Evolutionary conservation across 352 stramenopile species (phyloP).

Genomic region (Saprolegnia parasitica): DNA sequence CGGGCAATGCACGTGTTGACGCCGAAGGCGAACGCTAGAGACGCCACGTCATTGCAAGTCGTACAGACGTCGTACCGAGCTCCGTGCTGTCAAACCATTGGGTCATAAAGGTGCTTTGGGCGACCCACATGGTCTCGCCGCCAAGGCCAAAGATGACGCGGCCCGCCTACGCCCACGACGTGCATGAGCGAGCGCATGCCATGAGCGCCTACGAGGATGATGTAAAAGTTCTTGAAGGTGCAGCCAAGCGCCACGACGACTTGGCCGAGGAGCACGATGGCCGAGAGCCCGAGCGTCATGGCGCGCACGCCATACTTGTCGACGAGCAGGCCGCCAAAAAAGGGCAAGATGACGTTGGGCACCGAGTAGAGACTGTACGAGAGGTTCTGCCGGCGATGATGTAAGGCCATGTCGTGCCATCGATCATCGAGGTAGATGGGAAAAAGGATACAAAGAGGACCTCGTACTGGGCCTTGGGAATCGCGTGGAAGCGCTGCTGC

Average conservation of each 20-base stretch:
- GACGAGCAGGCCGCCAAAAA: constrained; percentile 59
- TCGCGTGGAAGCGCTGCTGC: constrained; percentile 31
- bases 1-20: constrained; percentile 25
- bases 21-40: constrained; percentile 33
- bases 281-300: constrained; percentile 32
- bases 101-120: constrained; percentile 46
- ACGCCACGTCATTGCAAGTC: neutral
- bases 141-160: constrained; percentile 62
- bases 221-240: constrained; percentile 26
- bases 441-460: constrained; percentile 25
- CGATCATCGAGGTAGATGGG: neutral
- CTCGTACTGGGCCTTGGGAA: constrained; percentile 34
- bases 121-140: constrained; percentile 57
- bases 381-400: constrained; percentile 35
- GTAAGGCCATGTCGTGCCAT: neutral
- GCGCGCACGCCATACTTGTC: constrained; percentile 45
- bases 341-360: constrained; percentile 67
- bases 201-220: constrained; percentile 32
- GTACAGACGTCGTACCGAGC: constrained; percentile 28
- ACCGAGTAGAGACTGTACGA: constrained; percentile 68
- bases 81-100: constrained; percentile 59
- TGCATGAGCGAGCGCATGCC: constrained; percentile 17
- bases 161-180: constrained; percentile 43
- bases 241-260: constrained; percentile 45
- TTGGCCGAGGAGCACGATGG: constrained; percentile 37